Evolutionary conservation across 2,329 filamentous ascomycete species (phyloP), one percentile per base, ranked within the genome.

Genomic region (Fusarium floridanum): DNA sequence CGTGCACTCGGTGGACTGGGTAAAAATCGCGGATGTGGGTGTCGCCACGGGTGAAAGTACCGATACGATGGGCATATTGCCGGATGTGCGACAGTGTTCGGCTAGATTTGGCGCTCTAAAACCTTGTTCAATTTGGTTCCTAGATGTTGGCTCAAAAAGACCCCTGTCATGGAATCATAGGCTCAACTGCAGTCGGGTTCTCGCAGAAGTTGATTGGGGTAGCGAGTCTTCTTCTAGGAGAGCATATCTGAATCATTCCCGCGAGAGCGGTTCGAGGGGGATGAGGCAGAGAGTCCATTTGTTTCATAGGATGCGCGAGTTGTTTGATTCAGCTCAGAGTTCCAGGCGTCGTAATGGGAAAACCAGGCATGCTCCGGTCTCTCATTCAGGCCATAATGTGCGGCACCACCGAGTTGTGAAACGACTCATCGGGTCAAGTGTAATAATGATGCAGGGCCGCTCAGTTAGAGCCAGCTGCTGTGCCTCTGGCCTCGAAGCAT

Each of bases 361-460:
- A 37, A 37, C n/a, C 36, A 66, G 37, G 16, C 17, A 41, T 17
- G 17, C 62, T 39, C 39, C 32, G 37, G 50, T 64, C 39, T 36
- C 65, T 37, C 14, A 59, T 66, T 50, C 50, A 59, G 48, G 29
- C 16, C 29, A 37, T 64, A 16, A 39, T 55, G 62, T 41, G 61
- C 66, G 71, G 56, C 66, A 72, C 73, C 60, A 36, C 32, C 61
- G 48, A 48, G 34, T 64, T 71, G 76, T 79, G 65, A 71, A 77
- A 79, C 76, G 71, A 11, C 48, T 59, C 45, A 55, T 39, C 43
- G 24, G 43, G 57, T 37, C 60, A 37, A 64, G 65, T 56, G 50
- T 60, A 63, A 70, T 71, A 63, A 57, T 50, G 69, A 71, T 71
- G 63, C 73, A 72, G 66, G 68, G 55, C 73, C 70, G 53, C 70